Evolutionary conservation across 805 yeast genomes (phyloP).

Genomic region (Yarrowia sp.): DNA sequence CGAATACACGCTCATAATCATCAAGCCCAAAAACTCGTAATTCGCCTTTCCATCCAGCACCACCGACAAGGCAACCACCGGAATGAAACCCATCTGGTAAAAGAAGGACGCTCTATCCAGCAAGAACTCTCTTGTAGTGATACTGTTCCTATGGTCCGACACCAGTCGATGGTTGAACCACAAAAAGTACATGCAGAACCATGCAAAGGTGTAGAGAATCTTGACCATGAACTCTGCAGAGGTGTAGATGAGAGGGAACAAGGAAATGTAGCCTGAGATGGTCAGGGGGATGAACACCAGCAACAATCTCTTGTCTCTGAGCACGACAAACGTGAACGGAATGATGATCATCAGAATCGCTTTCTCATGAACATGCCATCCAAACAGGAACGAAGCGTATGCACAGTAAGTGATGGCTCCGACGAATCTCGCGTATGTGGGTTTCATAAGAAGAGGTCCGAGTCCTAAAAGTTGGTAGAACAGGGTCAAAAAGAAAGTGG

Average conservation of each 20-base stretch:
- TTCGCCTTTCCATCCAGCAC: slow-evolving; percentile 53
- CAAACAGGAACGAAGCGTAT: slow-evolving; percentile 84
- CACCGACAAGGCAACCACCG: slow-evolving; percentile 59
- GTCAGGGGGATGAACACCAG: slow-evolving; percentile 69
- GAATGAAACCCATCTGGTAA: slow-evolving; percentile 65
- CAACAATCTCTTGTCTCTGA: slow-evolving; percentile 67
- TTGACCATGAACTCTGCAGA: slow-evolving; percentile 79
- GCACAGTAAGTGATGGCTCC: slow-evolving; percentile 89
- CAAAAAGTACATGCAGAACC: slow-evolving; percentile 76
- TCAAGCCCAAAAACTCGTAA: slow-evolving; percentile 72
- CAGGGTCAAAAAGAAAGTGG: slow-evolving; percentile 76
- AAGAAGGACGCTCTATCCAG: slow-evolving; percentile 67
- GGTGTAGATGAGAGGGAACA: slow-evolving; percentile 83
- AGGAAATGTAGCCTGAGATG: slow-evolving; percentile 78
- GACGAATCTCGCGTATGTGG: slow-evolving; percentile 72
- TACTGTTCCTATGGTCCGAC: slow-evolving; percentile 31
- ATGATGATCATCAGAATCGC: slow-evolving; percentile 86
- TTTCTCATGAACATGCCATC: slow-evolving; percentile 99
- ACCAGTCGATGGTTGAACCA: slow-evolving; percentile 56
- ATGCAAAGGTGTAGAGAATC: slow-evolving; percentile 70
- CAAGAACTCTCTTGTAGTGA: slow-evolving; percentile 46
- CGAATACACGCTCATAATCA: slow-evolving; percentile 84
- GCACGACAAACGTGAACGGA: slow-evolving; percentile 78
- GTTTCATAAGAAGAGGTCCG: slow-evolving; percentile 59
- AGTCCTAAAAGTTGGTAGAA: slow-evolving; percentile 79